Base-by-base conservation (phyloP, 2,329 filamentous ascomycete genomes). In the Colletotrichum sp. region DNA sequence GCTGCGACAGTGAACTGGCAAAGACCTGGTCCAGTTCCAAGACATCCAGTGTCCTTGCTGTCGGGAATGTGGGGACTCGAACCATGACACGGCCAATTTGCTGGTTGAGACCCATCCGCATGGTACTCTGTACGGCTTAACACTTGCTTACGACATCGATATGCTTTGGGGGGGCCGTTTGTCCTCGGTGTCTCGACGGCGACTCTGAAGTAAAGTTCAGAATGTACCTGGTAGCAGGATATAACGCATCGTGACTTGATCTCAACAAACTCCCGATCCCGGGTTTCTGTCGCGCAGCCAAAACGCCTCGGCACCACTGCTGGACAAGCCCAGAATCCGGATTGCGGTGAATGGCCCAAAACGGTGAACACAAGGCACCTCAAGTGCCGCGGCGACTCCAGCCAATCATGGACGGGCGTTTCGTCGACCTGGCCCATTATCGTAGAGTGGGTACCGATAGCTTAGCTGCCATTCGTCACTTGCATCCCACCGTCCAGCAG, bases 21-120 rank as follows among this genome's bases (percentile, higher is more conserved):
- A 60, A 60, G n/a, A 58, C 57, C 58, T 71, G 36, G 67, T 64
- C 57, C n/a, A 26, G 30, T 21, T 65, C 30, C 68, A 52, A 52
- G 67, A 71, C 68, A 71, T 60, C 32, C 55, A 70, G 18, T 48
- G 24, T 48, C 67, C 57, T 71, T 28, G 48, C 28, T 34, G 28
- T 64, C 26, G 67, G 67, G 67, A 55, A 71, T 71, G 57, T 71
- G 67, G 67, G 36, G 38, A 63, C 28, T 71, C 67, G 67, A 71
- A 71, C 57, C 57, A 64, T 64, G 32, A 38, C 57, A 60, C 21
- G 34, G 57, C 55, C 67, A 52, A 64, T 36, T 61, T 48, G 16
- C 67, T 60, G 63, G 38, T 48, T n/a, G 32, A 34, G n/a, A 64
- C 28, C 60, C 32, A 30, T 66, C 36, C 16, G 36, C 48, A 66